Evolutionary conservation across 352 stramenopile species (phyloP).

Genomic region (Phytopythium boreale): DNA sequence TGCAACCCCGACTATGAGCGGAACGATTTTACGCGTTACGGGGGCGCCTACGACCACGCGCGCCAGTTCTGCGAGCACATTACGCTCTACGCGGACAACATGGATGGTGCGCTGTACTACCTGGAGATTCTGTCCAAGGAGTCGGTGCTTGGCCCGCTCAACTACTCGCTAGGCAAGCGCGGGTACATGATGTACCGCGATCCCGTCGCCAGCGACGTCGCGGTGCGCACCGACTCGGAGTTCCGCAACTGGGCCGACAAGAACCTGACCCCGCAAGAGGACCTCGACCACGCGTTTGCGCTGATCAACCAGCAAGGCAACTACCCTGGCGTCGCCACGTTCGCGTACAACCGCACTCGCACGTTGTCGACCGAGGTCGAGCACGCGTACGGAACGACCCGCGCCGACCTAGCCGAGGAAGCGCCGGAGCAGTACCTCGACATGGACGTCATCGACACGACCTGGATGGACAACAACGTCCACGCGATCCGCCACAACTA

Average conservation of each 20-base stretch:
- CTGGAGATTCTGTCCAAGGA: conserved; percentile 53
- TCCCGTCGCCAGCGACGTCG: conserved; percentile 20
- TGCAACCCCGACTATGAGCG: conserved; percentile 79
- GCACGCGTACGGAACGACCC: conserved; percentile 24
- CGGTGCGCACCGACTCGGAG: conserved; percentile 25
- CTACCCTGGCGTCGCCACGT: conserved; percentile 48
- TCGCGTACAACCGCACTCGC: conserved; percentile 47
- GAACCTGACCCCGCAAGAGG: conserved; percentile 28
- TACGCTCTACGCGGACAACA: conserved; percentile 70
- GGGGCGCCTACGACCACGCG: conserved; percentile 48
- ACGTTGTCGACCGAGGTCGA: conserved; percentile 12
- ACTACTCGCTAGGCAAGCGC: conserved; percentile 50
- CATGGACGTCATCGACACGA: conserved; percentile 88
- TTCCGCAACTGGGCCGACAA: conserved; percentile 38
- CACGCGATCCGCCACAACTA: conserved; percentile 82
- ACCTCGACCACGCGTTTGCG: conserved; percentile 53
- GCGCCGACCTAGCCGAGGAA: conserved; percentile 12
- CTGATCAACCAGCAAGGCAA: conserved; percentile 52
- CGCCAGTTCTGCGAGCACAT: conserved; percentile 61
- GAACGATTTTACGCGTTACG: conserved; percentile 55
- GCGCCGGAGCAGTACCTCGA: conserved; percentile 52
- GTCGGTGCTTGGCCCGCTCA: conserved; percentile 35
- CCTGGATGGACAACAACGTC: conserved; percentile 86
- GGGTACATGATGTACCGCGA: conserved; percentile 55
- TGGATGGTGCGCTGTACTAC: conserved; percentile 75